phyloP scores from a whole-genome alignment of 208 protist species.

The Strigomonas culicis region DNA sequence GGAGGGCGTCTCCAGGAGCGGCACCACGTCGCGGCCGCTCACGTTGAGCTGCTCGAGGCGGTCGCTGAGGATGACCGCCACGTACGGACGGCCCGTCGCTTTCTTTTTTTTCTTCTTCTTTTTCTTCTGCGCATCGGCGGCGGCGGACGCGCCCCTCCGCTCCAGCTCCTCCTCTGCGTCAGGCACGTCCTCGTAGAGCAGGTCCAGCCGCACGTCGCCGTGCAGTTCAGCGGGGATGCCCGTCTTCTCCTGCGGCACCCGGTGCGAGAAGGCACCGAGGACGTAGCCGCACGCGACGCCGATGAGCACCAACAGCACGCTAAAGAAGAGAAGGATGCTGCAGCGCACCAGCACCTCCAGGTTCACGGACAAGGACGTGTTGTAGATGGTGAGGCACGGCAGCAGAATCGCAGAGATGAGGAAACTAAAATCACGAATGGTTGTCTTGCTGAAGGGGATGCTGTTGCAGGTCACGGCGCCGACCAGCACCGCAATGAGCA shows the following conservation, averaged over 20 bases:
- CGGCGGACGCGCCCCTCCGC: neutral
- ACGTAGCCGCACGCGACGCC: constrained; percentile 21
- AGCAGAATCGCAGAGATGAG: constrained; percentile 62
- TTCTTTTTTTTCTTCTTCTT: too few species aligned
- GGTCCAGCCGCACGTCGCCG: constrained; percentile 34
- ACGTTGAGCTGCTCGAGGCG: constrained; percentile 36
- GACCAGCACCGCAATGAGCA: constrained; percentile 70
- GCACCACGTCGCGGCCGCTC: constrained; percentile 49
- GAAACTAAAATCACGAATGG: constrained; percentile 64
- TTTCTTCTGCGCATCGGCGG: neutral
- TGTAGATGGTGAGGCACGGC: constrained; percentile 60
- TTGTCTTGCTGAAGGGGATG: constrained; percentile 45
- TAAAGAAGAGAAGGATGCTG: constrained; percentile 45
- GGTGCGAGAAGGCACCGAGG: constrained; percentile 22
- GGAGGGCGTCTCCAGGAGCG: constrained; percentile 36
- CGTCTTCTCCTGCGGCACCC: constrained; percentile 17
- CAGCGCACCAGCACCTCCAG: constrained; percentile 36
- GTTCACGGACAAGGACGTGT: constrained; percentile 40
- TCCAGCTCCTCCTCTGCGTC: constrained; percentile 8
- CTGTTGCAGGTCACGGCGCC: constrained; percentile 46
- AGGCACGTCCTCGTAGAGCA: constrained; percentile 28
- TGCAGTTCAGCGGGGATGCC: constrained; percentile 54
- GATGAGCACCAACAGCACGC: constrained; percentile 21
- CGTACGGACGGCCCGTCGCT: constrained; percentile 37
- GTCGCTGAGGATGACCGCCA: constrained; percentile 58